Conservation (phyloP, 805 yeast species). For the Lipomyces oligophaga region DNA sequence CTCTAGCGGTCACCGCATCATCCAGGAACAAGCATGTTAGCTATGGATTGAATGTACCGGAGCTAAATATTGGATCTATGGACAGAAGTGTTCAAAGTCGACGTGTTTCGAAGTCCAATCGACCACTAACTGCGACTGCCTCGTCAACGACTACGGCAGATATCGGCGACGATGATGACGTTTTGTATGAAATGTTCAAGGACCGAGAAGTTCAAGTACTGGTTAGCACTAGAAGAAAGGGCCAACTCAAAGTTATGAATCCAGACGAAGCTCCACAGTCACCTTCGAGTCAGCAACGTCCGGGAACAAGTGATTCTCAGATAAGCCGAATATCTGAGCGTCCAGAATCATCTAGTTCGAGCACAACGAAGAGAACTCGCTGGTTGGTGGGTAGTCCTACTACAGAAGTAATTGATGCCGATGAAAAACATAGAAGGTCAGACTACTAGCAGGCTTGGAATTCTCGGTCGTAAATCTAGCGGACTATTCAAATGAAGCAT, state of each 20-base stretch:
- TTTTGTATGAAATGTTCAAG: constrained; percentile 38
- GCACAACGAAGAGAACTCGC: no score
- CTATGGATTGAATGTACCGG: constrained; percentile 7
- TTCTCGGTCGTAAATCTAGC: no score
- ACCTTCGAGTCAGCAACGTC: constrained; percentile 12
- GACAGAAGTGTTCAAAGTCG: background rate
- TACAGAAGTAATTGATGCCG: no score
- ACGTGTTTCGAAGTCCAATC: background rate
- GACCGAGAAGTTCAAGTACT: constrained; percentile 66
- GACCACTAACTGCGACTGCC: background rate
- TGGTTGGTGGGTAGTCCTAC: no score
- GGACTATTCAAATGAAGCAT: no score
- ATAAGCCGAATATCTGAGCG: no score
- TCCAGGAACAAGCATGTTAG: constrained; percentile 13
- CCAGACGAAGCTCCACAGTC: constrained; percentile 45
- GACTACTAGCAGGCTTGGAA: no score
- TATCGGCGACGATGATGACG: constrained; percentile 39
- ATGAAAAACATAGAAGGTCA: no score
- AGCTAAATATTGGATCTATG: background rate
- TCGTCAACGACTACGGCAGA: constrained; percentile 25
- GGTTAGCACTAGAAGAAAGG: constrained; percentile 61
- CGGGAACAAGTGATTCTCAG: no score
- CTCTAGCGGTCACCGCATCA: constrained; percentile 2
- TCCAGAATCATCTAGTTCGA: no score
- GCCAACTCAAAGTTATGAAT: constrained; percentile 57